Conservation (phyloP, 768 basidiomycete genomes). For the Lenzites betulinus region DNA sequence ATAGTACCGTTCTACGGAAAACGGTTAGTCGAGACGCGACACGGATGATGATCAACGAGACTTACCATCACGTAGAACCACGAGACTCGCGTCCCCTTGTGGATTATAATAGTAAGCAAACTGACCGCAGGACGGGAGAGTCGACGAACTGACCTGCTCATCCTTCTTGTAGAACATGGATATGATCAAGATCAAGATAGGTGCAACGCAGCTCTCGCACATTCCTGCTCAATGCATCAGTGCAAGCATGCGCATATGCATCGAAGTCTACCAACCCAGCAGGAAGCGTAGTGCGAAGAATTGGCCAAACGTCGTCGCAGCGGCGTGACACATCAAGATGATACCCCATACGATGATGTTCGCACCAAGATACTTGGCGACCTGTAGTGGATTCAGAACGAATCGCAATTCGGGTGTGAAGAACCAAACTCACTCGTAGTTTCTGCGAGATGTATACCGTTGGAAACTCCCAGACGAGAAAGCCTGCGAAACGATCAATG, state of each 20-base stretch:
- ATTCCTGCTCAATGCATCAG: slow-evolving; percentile 44
- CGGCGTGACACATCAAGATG: slow-evolving; percentile 61
- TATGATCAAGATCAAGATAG: slow-evolving; percentile 60
- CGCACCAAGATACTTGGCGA: slow-evolving; percentile 52
- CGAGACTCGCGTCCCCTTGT: slow-evolving; percentile 56
- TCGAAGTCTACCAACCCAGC: slow-evolving; percentile 42
- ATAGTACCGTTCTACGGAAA: slow-evolving; percentile 45
- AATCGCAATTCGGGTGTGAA: not conserved
- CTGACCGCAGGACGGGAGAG: not conserved
- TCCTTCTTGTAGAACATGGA: slow-evolving; percentile 72
- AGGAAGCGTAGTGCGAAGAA: slow-evolving; percentile 67
- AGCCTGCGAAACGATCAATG: slow-evolving; percentile 38
- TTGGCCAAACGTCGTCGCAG: slow-evolving; percentile 55
- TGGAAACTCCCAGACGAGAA: slow-evolving; percentile 64
- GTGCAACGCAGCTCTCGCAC: slow-evolving; percentile 68
- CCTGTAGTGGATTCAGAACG: slow-evolving; percentile 17
- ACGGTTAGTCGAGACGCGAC: not conserved
- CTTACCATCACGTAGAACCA: slow-evolving; percentile 70
- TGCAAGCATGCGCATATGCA: not conserved
- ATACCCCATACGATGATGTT: slow-evolving; percentile 65
- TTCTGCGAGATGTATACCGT: slow-evolving; percentile 68
- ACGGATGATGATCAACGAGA: not conserved
- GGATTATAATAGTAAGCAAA: too few relatives aligned
- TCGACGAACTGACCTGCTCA: slow-evolving; percentile 46
- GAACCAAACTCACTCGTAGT: slow-evolving; percentile 32